Percentiles rank a stretch among this genome's conserved stretches.
Conservation (phyloP, 257 asterid species). For the Przewalskia tangutica region DNA sequence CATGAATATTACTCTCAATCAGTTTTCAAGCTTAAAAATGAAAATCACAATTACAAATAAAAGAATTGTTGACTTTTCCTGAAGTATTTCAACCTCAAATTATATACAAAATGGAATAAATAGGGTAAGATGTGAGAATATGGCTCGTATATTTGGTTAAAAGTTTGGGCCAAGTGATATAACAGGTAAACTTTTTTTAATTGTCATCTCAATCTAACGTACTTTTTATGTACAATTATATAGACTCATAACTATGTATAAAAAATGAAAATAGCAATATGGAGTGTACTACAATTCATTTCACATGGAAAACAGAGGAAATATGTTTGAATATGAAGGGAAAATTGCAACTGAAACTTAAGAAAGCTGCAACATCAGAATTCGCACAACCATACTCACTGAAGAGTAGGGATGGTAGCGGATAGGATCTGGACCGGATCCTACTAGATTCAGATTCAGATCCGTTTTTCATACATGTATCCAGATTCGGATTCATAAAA, state of each 20-base stretch:
- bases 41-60: not conserved
- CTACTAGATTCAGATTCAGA: no score
- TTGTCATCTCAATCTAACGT: not conserved
- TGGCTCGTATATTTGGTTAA: not conserved
- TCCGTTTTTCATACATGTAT: no score
- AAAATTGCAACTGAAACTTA: no score
- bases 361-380: no score
- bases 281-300: no score
- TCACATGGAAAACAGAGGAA: no score
- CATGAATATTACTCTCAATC: not conserved
- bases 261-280: no score
- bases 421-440: no score
- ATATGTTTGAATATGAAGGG: no score
- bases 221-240: not conserved
- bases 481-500: no score
- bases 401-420: no score
- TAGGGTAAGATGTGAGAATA: not conserved
- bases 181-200: not conserved
- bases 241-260: not conserved
- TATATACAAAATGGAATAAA: not conserved
- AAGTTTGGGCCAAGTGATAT: not conserved
- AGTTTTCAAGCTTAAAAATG: not conserved
- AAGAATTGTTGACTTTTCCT: not conserved
- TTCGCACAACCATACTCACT: no score
- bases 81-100: not conserved